Evolutionary conservation across 2,329 filamentous ascomycete species (phyloP).

Genomic region (Penicillium sp.): DNA sequence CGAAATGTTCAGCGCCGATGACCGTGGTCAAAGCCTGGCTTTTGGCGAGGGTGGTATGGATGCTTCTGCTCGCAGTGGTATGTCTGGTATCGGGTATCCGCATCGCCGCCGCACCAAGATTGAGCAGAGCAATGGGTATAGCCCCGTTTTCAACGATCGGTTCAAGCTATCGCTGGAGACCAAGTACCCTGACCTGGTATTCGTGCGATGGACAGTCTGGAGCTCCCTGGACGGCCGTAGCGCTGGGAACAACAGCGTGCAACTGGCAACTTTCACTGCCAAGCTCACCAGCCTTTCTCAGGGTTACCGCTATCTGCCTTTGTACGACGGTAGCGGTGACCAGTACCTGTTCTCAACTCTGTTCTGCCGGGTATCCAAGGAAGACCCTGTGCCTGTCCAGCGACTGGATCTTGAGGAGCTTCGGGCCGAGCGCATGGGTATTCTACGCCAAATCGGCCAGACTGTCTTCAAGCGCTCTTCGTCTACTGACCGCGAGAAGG

Average conservation of each 20-base stretch:
- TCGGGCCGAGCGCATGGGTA: slow-evolving; percentile 41
- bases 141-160: slow-evolving; percentile 78
- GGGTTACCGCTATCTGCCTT: slow-evolving; percentile 86
- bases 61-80: slow-evolving; percentile 61
- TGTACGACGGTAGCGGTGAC: slow-evolving; percentile 84
- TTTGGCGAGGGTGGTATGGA: slow-evolving; percentile 65
- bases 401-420: slow-evolving; percentile 40
- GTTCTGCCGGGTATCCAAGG: slow-evolving; percentile 79
- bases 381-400: slow-evolving; percentile 48
- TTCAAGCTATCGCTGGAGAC: slow-evolving; percentile 82
- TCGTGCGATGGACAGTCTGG: slow-evolving; percentile 89
- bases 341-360: slow-evolving; percentile 93
- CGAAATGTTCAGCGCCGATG: slow-evolving; percentile 90
- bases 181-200: slow-evolving; percentile 90
- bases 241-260: slow-evolving; percentile 59
- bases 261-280: slow-evolving; percentile 85
- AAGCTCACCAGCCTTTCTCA: slow-evolving; percentile 87
- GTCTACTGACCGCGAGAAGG: slow-evolving; percentile 40
- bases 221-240: slow-evolving; percentile 74
- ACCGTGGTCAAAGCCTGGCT: slow-evolving; percentile 73
- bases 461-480: slow-evolving; percentile 45
- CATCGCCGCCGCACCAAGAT: slow-evolving; percentile 77
- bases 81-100: slow-evolving; percentile 67
- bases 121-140: slow-evolving; percentile 85
- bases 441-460: slow-evolving; percentile 44